Evolutionary conservation across 805 yeast genomes (phyloP).

Genomic region (Yarrowia yakushimensis): DNA sequence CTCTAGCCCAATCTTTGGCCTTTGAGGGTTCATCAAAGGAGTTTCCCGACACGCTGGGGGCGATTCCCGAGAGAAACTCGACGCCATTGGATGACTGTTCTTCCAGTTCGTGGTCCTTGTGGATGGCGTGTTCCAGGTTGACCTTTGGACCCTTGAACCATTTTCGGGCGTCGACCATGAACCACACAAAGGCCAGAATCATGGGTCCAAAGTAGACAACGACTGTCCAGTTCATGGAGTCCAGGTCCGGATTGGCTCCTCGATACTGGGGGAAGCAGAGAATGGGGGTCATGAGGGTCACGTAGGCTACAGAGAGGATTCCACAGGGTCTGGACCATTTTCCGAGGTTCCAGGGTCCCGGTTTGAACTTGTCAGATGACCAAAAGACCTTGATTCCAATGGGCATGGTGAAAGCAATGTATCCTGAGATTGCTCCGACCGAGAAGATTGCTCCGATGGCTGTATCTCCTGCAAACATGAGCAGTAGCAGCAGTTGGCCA

Average conservation of each 20-base stretch:
- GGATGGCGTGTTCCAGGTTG: conserved; percentile 43
- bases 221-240: conserved; percentile 60
- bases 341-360: conserved; percentile 70
- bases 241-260: conserved; percentile 41
- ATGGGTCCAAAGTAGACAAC: conserved; percentile 60
- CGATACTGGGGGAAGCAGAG: conserved; percentile 54
- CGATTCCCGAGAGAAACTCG: conserved; percentile 18
- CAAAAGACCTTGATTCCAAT: conserved; percentile 56
- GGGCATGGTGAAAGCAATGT: conserved; percentile 65
- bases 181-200: conserved; percentile 52
- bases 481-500: conserved; percentile 53
- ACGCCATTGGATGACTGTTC: conserved; percentile 21
- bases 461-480: conserved; percentile 60
- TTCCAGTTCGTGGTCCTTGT: conserved; percentile 26
- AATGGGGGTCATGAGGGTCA: conserved; percentile 55
- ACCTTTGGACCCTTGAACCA: conserved; percentile 62
- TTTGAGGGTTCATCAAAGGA: background rate
- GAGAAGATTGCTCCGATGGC: conserved; percentile 71
- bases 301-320: conserved; percentile 48
- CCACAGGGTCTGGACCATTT: conserved; percentile 49
- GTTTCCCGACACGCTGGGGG: background rate
- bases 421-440: conserved; percentile 67
- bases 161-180: conserved; percentile 50
- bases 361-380: conserved; percentile 50
- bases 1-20: conserved; percentile 19